Conservation (phyloP, 2,329 filamentous ascomycete genomes). For the Hymenoscyphus fructigenus region DNA sequence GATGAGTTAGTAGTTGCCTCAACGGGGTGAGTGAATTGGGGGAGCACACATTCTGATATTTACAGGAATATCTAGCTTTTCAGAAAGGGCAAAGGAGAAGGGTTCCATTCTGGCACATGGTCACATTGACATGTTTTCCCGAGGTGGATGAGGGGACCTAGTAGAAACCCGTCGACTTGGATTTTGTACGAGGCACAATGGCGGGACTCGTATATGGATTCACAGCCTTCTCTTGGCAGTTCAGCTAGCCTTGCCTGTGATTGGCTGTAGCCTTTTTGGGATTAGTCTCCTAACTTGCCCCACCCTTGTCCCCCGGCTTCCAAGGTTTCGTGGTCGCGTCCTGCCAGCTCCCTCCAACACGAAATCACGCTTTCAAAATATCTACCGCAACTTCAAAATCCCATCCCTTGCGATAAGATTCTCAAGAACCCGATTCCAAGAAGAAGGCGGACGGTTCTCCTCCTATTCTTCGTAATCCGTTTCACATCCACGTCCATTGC, state of each 20-base stretch:
- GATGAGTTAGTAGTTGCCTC: constrained; percentile 33
- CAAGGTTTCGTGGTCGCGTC: too few species aligned
- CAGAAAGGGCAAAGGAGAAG: constrained; percentile 91
- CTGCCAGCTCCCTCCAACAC: background rate
- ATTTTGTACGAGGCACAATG: background rate
- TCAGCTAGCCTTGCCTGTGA: background rate
- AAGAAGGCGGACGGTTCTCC: background rate
- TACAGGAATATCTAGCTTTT: constrained; percentile 73
- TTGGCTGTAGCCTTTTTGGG: background rate
- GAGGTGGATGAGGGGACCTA: background rate
- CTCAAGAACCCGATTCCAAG: background rate
- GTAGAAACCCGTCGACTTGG: background rate
- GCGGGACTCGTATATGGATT: background rate
- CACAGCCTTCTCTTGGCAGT: background rate
- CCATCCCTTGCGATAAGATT: background rate
- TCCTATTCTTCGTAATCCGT: background rate
- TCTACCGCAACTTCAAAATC: background rate
- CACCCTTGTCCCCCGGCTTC: background rate
- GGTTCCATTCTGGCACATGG: constrained; percentile 68
- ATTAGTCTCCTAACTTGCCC: background rate
- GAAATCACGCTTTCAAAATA: background rate
- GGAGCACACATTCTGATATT: constrained; percentile 59
- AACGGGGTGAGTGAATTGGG: background rate
- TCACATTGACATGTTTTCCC: constrained; percentile 11
- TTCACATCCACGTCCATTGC: background rate